Base-by-base conservation (phyloP, 2,329 filamentous ascomycete genomes). In the Aspergillus pseudonomiae region DNA sequence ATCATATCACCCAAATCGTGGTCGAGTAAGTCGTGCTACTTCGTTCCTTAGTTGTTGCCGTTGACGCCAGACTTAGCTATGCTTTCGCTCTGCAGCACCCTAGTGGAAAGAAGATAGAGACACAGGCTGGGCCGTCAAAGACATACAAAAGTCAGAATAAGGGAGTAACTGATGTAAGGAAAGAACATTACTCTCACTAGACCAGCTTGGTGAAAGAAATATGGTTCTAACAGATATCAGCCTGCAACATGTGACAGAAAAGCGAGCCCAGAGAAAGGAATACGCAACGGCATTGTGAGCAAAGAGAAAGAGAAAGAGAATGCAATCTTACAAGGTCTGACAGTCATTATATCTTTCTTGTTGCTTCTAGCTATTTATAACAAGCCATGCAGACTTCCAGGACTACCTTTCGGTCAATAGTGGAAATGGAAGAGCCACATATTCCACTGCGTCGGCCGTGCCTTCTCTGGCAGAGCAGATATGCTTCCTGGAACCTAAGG, bases 401-500 rank as follows among this genome's bases (percentile, higher is more conserved):
- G 41, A 61, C 24, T 34, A 61, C 28, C 55, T 54, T 28, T n/a
- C 34, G 10, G 55, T 26, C 6, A 19, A 55, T n/a, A 43, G 9
- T 39, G 32, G 6, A 24, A 30, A 39, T 11, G 32, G 32, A 19
- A 30, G 16, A 34, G 24, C 9, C 12, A 6, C 36, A n/a, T 2
- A 19, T 26, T 19, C 19, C 28, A 50, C 52, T n/a, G 11, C 28
- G 9, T 41, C 50, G 6, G 21, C 32, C 16, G 19, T 65, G 39
- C 65, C 62, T 14, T 52, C 58, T 39, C 32, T 67, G 11, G 43
- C 58, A n/a, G 32, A 52, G 5, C 65, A 67, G 28, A 39, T 58
- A 32, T 46, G 65, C 4, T 63, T 67, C 32, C n/a, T 67, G n/a
- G 55, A 34, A 30, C 28, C 26, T 4, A 46, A 52, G 16, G 56